phyloP scores from a whole-genome alignment of 176 grass and related monocot species.

The Bolboschoenus planiculmis region DNA sequence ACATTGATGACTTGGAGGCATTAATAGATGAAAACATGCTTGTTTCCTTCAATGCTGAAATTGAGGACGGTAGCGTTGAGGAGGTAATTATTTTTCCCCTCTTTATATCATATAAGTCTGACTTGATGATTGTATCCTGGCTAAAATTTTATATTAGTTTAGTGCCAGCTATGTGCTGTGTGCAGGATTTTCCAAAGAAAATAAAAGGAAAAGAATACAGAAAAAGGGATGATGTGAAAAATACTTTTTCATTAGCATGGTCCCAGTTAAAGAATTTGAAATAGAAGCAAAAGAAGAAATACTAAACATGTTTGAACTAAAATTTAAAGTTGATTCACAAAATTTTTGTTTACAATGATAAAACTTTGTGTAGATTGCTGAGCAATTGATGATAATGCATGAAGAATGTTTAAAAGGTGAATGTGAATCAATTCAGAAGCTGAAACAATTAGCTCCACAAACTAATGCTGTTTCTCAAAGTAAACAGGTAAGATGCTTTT shows the following conservation, averaged over 20 bases:
- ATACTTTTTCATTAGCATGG: background rate
- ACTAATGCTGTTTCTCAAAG: constrained; percentile 74
- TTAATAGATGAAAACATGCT: constrained; percentile 46
- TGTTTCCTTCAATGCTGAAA: constrained; percentile 44
- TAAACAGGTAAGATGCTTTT: constrained; percentile 30
- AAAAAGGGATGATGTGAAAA: background rate
- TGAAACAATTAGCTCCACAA: constrained; percentile 35
- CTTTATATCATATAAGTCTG: background rate
- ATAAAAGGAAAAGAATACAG: background rate
- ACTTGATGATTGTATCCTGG: background rate
- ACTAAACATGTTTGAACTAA: background rate
- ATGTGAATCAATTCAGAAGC: constrained; percentile 55
- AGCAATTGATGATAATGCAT: constrained; percentile 72
- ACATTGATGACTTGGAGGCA: constrained; percentile 69
- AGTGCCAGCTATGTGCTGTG: background rate
- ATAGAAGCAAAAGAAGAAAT: background rate
- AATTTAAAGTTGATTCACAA: background rate
- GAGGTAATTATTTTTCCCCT: constrained; percentile 34
- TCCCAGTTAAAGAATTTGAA: background rate
- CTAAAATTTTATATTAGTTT: background rate
- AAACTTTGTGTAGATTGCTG: constrained; percentile 43
- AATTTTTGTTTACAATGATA: constrained; percentile 21
- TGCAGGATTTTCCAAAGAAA: background rate
- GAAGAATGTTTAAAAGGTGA: constrained; percentile 64
- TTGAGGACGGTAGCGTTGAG: constrained; percentile 66